Conservation (phyloP, 1,284 basidiomycete genomes). For the Ceratobasidium sp. region DNA sequence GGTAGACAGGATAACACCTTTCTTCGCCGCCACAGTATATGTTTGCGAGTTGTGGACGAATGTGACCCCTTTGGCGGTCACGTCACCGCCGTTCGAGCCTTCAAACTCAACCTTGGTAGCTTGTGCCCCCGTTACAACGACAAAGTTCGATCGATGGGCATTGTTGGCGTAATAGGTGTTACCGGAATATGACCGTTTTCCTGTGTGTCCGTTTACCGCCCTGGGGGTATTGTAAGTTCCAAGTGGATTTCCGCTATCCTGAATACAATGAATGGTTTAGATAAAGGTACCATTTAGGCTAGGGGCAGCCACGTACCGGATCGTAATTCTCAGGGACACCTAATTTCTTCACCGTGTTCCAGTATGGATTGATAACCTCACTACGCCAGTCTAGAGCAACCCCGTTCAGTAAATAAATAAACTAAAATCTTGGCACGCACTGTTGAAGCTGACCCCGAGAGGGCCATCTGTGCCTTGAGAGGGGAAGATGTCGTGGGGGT, state of each 20-base stretch:
- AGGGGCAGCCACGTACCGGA: slow-evolving; percentile 20
- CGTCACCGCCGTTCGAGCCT: slow-evolving; percentile 40
- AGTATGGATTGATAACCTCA: slow-evolving; percentile 39
- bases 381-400: slow-evolving; percentile 34
- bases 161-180: slow-evolving; percentile 45
- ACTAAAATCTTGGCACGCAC: slow-evolving; percentile 41
- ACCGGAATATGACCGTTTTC: slow-evolving; percentile 45
- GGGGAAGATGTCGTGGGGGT: slow-evolving; percentile 41
- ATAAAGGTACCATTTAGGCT: not conserved
- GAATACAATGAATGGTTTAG: not conserved
- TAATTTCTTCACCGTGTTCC: slow-evolving; percentile 16
- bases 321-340: slow-evolving; percentile 28
- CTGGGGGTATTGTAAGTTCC: slow-evolving; percentile 37
- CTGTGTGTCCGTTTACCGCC: slow-evolving; percentile 44
- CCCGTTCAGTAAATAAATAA: not conserved
- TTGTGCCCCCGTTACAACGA: slow-evolving; percentile 44
- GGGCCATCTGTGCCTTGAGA: slow-evolving; percentile 47
- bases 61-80: slow-evolving; percentile 44
- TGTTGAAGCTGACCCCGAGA: slow-evolving; percentile 46
- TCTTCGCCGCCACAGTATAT: slow-evolving; percentile 45
- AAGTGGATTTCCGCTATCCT: slow-evolving; percentile 25
- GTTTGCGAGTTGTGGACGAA: slow-evolving; percentile 44
- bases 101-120: slow-evolving; percentile 46
- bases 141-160: slow-evolving; percentile 44
- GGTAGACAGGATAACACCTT: slow-evolving; percentile 54